These are phyloP conservation scores for Penicillium sumatraense DNA, from an alignment of 2,329 filamentous ascomycete genomes.

Conservation along the genomic window DNA sequence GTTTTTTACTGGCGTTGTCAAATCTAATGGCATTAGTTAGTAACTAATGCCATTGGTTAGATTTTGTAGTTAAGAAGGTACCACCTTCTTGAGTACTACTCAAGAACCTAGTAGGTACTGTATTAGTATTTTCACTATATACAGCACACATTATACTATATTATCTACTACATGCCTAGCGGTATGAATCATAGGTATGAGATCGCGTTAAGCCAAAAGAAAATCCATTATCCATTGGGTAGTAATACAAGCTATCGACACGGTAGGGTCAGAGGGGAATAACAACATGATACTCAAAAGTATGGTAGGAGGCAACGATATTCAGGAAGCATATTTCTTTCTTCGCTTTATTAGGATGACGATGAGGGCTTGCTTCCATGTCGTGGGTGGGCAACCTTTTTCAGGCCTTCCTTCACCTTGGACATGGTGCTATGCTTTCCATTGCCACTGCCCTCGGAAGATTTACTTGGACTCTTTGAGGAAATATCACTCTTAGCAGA, in stretches of 20 bases:
- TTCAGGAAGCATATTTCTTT: not conserved
- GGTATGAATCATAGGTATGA: not conserved
- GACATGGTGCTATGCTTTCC: conserved; percentile 22
- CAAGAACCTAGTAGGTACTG: no score
- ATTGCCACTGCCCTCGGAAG: conserved; percentile 6
- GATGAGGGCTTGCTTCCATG: conserved; percentile 10
- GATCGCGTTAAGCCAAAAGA: no score
- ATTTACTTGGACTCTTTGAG: conserved; percentile 13
- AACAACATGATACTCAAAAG: not conserved
- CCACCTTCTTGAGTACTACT: no score
- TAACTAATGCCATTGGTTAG: no score
- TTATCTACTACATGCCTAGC: no score
- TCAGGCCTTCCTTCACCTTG: conserved; percentile 28
- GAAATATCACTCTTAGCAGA: conserved; percentile 1
- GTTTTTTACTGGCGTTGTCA: no score
- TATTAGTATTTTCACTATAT: no score
- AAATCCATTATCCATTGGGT: conserved; percentile 1
- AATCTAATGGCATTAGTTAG: no score
- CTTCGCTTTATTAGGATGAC: not conserved
- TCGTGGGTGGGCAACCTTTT: conserved; percentile 25
- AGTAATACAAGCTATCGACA: not conserved
- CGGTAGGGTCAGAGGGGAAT: not conserved
- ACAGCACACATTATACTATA: no score
- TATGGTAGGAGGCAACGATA: not conserved
- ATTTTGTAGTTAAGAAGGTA: no score